Evolutionary conservation across 2,329 filamentous ascomycete genomes (phyloP).

Genomic region (Proliferodiscus dingleyae): DNA sequence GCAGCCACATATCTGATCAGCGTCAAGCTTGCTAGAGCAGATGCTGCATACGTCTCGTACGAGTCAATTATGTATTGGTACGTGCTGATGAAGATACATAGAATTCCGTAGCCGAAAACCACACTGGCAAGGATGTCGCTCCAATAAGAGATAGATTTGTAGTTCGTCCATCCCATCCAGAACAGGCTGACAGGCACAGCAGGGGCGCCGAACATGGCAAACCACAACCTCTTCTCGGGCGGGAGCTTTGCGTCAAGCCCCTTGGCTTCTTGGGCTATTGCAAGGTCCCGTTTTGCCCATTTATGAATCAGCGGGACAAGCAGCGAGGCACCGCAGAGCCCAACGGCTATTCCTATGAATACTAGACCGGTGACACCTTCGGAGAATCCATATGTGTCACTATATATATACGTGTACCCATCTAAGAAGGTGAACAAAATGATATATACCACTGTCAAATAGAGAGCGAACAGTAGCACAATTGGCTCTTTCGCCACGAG

Average conservation of each 20-base stretch:
- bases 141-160: slow-evolving; percentile 36
- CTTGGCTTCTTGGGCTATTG: neutral
- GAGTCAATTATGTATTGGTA: slow-evolving; percentile 44
- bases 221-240: slow-evolving; percentile 21
- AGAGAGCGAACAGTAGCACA: slow-evolving; percentile 16
- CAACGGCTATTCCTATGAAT: slow-evolving; percentile 39
- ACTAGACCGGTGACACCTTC: slow-evolving; percentile 37
- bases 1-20: slow-evolving; percentile 37
- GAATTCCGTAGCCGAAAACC: slow-evolving; percentile 38
- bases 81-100: slow-evolving; percentile 35
- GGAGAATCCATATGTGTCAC: slow-evolving; percentile 28
- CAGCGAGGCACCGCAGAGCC: slow-evolving; percentile 31
- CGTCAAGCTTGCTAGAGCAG: slow-evolving; percentile 34
- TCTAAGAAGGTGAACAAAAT: slow-evolving; percentile 21
- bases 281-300: slow-evolving; percentile 20
- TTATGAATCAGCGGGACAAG: slow-evolving; percentile 34
- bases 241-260: slow-evolving; percentile 18
- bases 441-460: slow-evolving; percentile 19
- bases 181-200: slow-evolving; percentile 14
- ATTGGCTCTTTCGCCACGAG: slow-evolving; percentile 15
- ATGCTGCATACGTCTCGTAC: slow-evolving; percentile 36
- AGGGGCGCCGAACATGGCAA: slow-evolving; percentile 16
- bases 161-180: slow-evolving; percentile 22
- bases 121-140: slow-evolving; percentile 36
- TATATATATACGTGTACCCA: slow-evolving; percentile 19